Conservation (phyloP, 371 early-diverging fungal genomes). For the Nematocida major region DNA sequence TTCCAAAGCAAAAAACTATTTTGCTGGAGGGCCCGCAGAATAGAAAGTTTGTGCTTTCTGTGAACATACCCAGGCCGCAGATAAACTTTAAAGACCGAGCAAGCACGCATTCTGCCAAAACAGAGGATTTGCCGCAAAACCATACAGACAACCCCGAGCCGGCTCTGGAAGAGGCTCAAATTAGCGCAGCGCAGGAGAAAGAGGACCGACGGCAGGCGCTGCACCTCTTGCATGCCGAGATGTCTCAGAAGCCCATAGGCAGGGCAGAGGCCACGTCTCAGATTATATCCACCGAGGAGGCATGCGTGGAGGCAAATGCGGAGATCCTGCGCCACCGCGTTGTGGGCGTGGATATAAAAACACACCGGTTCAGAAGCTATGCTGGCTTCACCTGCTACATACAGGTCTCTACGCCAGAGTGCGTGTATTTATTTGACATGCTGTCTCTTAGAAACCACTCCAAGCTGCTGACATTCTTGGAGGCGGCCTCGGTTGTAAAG, state of each 20-base stretch:
- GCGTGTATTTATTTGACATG: conserved; percentile 30
- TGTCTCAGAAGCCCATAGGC: not conserved
- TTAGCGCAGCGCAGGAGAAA: no score
- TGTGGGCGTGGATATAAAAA: conserved; percentile 54
- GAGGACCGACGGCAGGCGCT: no score
- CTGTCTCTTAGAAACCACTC: conserved; percentile 9
- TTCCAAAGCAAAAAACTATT: conserved; percentile 20
- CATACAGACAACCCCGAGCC: no score
- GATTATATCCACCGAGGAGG: conserved; percentile 6
- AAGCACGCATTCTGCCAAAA: not conserved
- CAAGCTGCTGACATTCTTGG: conserved; percentile 1
- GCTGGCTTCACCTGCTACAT: conserved; percentile 54
- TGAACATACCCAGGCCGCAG: conserved; percentile 41
- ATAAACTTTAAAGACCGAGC: conserved; percentile 27
- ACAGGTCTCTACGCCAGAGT: not conserved
- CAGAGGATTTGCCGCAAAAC: not conserved
- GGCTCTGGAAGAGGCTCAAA: no score
- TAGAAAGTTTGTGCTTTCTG: conserved; percentile 24
- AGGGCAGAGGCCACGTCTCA: not conserved
- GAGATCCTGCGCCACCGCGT: not conserved
- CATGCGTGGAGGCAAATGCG: not conserved
- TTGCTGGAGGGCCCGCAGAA: not conserved
- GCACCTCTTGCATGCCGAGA: no score
- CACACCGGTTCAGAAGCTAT: conserved; percentile 58
- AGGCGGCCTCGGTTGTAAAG: not conserved